Conservation (phyloP, 2,329 filamentous ascomycete genomes). For the Talaromyces verruculosus region DNA sequence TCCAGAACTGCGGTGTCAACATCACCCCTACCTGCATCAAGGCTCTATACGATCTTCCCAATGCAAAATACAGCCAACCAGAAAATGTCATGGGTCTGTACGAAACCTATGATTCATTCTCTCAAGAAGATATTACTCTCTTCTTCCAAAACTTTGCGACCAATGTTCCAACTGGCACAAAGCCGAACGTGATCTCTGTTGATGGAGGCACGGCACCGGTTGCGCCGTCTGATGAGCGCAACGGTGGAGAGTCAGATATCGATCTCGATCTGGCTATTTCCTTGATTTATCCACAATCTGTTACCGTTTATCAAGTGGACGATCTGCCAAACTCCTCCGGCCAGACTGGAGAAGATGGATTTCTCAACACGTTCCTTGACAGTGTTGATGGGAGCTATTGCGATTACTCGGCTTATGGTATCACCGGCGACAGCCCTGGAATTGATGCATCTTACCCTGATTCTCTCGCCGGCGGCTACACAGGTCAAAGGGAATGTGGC, state of each 20-base stretch:
- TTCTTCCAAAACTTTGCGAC: constrained; percentile 17
- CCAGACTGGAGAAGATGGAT: not conserved
- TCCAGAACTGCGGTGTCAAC: constrained; percentile 17
- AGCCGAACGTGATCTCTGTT: constrained; percentile 18
- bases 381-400: constrained; percentile 19
- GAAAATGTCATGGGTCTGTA: constrained; percentile 18
- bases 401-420: constrained; percentile 14
- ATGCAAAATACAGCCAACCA: constrained; percentile 10
- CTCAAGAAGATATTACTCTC: constrained; percentile 17
- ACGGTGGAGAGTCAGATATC: constrained; percentile 20
- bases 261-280: constrained; percentile 17
- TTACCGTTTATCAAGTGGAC: constrained; percentile 18
- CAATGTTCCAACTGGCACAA: constrained; percentile 9
- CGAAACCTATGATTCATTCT: constrained; percentile 13
- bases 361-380: constrained; percentile 20
- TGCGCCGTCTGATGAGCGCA: constrained; percentile 2
- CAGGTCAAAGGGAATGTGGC: constrained; percentile 10
- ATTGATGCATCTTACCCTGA: constrained; percentile 17
- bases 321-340: constrained; percentile 17
- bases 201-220: constrained; percentile 17
- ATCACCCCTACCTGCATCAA: constrained; percentile 18
- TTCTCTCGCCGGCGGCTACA: constrained; percentile 9
- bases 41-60: constrained; percentile 14
- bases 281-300: constrained; percentile 12
- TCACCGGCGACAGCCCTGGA: constrained; percentile 9